Percentiles rank a stretch among this genome's conserved stretches.
phyloP scores from a whole-genome alignment of 257 asterid species.

The Nicotiana otophora region DNA sequence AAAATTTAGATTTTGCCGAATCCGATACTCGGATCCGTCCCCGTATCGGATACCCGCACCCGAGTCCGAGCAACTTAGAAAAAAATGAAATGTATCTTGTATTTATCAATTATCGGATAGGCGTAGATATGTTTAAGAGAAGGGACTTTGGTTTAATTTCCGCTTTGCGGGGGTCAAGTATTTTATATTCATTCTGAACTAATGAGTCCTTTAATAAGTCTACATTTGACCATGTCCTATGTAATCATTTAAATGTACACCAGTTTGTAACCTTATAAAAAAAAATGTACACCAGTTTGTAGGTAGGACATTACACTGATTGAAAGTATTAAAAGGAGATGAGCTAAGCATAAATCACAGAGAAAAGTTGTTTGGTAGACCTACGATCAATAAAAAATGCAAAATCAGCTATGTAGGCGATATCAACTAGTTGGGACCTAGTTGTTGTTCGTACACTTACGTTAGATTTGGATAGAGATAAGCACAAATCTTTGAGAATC shows the following conservation, averaged over 20 bases:
- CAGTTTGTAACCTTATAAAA: neutral
- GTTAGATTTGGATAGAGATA: neutral
- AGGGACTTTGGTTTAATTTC: neutral
- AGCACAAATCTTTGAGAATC: neutral
- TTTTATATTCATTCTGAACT: constrained; percentile 1
- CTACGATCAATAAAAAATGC: neutral
- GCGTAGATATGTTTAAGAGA: neutral
- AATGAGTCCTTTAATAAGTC: neutral
- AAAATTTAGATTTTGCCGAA: no score
- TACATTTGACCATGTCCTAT: neutral
- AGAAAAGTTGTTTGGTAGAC: neutral
- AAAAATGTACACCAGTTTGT: neutral
- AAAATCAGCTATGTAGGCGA: neutral
- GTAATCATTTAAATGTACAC: neutral
- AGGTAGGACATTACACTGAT: neutral
- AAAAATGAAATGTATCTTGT: neutral
- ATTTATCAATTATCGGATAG: neutral
- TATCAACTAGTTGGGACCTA: neutral
- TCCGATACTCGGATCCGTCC: no score
- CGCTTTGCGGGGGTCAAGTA: neutral
- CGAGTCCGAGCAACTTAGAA: no score
- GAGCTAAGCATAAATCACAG: neutral
- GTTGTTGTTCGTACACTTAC: neutral
- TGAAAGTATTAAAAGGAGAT: neutral
- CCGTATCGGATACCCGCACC: no score